Conservation (phyloP, 2,329 filamentous ascomycete genomes). For the Tolypocladium ophioglossoides region DNA sequence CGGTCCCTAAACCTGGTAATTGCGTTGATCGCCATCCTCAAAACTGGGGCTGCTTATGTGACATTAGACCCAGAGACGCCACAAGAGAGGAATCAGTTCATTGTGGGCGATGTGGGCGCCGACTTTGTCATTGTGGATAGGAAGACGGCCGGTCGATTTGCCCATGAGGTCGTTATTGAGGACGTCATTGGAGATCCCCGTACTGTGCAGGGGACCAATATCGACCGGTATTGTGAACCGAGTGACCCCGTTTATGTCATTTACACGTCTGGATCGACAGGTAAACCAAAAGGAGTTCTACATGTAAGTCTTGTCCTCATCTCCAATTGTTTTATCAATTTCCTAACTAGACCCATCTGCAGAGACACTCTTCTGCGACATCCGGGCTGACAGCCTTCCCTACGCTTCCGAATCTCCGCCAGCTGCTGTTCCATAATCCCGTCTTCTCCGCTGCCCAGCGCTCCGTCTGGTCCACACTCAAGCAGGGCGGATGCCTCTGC, state of each 20-base stretch:
- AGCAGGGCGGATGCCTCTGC: constrained; percentile 3
- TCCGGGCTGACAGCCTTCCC: too few relatives aligned
- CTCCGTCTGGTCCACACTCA: constrained; percentile 8
- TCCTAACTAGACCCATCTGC: too few relatives aligned
- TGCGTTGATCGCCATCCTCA: constrained; percentile 11
- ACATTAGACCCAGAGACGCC: constrained; percentile 10
- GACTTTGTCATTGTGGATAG: constrained; percentile 1
- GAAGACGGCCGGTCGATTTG: not conserved
- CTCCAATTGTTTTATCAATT: too few relatives aligned
- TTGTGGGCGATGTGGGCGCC: constrained; percentile 7
- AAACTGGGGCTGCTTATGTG: constrained; percentile 11
- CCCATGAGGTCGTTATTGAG: too few relatives aligned
- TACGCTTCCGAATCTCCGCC: constrained; percentile 6
- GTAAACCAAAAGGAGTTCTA: constrained; percentile 11
- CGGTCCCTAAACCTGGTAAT: constrained; percentile 6
- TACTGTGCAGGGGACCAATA: not conserved
- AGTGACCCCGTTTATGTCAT: constrained; percentile 10
- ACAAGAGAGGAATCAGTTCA: constrained; percentile 5
- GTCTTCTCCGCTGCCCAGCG: constrained; percentile 12
- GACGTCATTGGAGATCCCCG: not conserved
- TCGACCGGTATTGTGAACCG: not conserved
- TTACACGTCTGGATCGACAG: constrained; percentile 12
- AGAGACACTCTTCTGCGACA: too few relatives aligned
- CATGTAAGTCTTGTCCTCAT: too few relatives aligned
- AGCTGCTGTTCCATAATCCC: constrained; percentile 13